Percentiles rank a stretch among this genome's conserved stretches.
phyloP scores from a whole-genome alignment of 2,329 filamentous ascomycete genomes.

The Dactylella cylindrospora region DNA sequence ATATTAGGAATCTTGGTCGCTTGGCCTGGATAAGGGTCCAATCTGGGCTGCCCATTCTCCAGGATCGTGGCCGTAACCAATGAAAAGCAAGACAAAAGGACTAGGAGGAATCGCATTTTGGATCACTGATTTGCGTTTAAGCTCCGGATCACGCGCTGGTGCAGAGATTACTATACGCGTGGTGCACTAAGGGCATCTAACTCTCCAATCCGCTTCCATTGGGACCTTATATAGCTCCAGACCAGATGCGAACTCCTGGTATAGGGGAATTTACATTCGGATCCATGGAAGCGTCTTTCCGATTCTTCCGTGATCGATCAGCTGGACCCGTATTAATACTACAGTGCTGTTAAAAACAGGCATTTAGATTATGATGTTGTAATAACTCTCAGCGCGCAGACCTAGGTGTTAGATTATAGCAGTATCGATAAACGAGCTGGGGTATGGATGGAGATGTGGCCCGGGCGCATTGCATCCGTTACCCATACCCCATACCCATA shows the following conservation, averaged over 20 bases:
- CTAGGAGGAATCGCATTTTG: constrained; percentile 17
- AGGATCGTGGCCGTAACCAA: constrained; percentile 21
- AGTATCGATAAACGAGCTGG: too few relatives aligned
- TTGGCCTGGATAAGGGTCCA: constrained; percentile 36
- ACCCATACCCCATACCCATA: too few relatives aligned
- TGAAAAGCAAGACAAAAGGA: constrained; percentile 20
- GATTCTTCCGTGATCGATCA: constrained; percentile 22
- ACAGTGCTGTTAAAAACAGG: too few relatives aligned
- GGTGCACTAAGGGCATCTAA: too few relatives aligned
- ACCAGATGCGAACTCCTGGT: not conserved
- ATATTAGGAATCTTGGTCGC: constrained; percentile 24
- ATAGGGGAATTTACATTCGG: not conserved
- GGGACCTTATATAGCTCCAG: constrained; percentile 2
- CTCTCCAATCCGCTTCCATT: not conserved
- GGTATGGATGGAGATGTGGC: too few relatives aligned
- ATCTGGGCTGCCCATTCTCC: constrained; percentile 29
- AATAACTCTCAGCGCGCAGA: too few relatives aligned
- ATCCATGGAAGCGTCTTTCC: constrained; percentile 4
- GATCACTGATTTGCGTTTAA: not conserved
- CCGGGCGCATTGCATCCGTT: too few relatives aligned
- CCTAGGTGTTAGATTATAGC: too few relatives aligned
- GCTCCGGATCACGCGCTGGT: too few relatives aligned
- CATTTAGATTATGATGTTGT: too few relatives aligned
- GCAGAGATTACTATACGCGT: too few relatives aligned
- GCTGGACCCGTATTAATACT: too few relatives aligned